Evolutionary conservation across 1,284 basidiomycete species (phyloP), one percentile per base, ranked within the genome.

Genomic region (Cutaneotrichosporon sp.): DNA sequence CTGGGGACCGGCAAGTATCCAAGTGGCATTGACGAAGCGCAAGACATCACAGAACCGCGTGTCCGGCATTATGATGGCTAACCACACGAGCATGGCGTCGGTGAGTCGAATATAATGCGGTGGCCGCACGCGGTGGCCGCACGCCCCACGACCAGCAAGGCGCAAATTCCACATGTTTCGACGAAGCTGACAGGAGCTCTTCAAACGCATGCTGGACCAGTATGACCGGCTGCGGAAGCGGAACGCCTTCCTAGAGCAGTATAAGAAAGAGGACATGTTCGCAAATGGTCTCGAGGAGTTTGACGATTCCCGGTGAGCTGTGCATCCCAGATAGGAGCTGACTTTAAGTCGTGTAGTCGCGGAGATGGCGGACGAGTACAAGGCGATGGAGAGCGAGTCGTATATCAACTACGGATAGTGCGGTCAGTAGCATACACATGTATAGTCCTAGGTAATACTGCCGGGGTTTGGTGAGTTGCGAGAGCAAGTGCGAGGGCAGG

Each of bases 1-100:
- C 3, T 99, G 96, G 96, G 96, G 96, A 4, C 96, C 96, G 1
- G 94, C 94, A 2, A 93, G 90, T 39, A 97, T 97, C 64, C 96
- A 99, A 76, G 93, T 98, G 2, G 94, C 96, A 5, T 78, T 97
- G 57, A 96, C 93, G 1, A 86, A 90, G 60, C 57, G 85, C 83
- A 68, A 94, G 88, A 46, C 93, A 90, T 9, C 96, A 92, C 70
- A 80, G 96, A 91, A 94, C 72, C 85, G 90, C 22, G 94, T 97
- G 53, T 97, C 89, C 71, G 96, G 96, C 1, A 80, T 98, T 55
- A 98, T 99, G 96, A 82, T 98, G 49, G 96, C 94, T 12, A 98
- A 99, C 67, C 94, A 98, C 71, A 99, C 96, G 6, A 93, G 91
- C 63, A 92, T 99, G 58, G 90, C 89, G 29, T 90, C 89, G 32